Percentiles rank a stretch among this genome's conserved stretches.
Conservation (phyloP, 2,329 filamentous ascomycete species). For the Pseudogymnoascus sp. region DNA sequence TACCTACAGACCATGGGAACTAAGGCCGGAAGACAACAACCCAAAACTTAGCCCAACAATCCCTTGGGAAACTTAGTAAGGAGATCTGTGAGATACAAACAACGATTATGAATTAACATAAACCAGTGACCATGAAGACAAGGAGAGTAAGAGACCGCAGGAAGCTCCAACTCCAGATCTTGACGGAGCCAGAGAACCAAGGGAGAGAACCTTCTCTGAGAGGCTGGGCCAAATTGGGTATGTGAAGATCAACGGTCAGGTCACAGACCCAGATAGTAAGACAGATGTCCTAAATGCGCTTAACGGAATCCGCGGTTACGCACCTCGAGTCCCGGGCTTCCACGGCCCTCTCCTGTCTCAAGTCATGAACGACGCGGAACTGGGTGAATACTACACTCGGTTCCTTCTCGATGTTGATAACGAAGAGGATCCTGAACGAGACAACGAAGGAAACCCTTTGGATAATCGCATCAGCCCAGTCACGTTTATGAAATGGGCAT, state of each 20-base stretch:
- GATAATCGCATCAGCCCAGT: conserved; percentile 34
- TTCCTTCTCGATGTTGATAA: conserved; percentile 31
- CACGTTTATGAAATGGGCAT: conserved; percentile 36
- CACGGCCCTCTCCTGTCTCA: conserved; percentile 8
- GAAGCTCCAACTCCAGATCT: neutral
- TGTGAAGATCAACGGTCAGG: conserved; percentile 18
- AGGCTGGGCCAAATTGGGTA: conserved; percentile 18
- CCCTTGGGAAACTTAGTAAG: neutral
- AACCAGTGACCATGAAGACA: neutral
- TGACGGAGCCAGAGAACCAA: neutral
- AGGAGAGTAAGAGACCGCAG: neutral
- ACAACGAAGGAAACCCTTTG: conserved; percentile 31
- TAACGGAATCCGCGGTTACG: neutral
- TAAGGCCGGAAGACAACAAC: neutral
- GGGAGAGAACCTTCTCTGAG: neutral
- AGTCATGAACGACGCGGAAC: conserved; percentile 17
- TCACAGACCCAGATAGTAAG: conserved; percentile 27
- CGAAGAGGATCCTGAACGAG: conserved; percentile 15
- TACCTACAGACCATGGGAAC: neutral
- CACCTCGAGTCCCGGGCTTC: neutral
- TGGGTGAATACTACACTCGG: conserved; percentile 18
- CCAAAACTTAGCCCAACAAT: neutral
- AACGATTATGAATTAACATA: neutral
- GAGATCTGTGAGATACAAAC: neutral
- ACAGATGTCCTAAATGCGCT: conserved; percentile 17